These are phyloP conservation scores for Penicillium sp. DNA, from an alignment of 2,329 filamentous ascomycete genomes.

Conservation along the genomic window DNA sequence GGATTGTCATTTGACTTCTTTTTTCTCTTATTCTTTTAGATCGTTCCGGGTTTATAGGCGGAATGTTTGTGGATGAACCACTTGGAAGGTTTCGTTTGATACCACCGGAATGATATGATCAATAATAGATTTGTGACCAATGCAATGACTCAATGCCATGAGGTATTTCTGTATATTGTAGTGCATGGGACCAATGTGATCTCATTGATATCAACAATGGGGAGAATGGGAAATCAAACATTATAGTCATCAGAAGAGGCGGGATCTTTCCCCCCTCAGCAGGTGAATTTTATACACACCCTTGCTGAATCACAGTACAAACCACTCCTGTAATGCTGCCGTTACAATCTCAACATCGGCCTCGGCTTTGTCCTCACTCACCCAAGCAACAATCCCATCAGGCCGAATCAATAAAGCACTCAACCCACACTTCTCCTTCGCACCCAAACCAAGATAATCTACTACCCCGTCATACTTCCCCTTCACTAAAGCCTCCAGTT, in stretches of 20 bases:
- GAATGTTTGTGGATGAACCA: not conserved
- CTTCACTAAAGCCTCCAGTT: not conserved
- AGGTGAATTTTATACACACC: too few relatives aligned
- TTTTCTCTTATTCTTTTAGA: slow-evolving; percentile 4
- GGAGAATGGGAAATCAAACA: too few relatives aligned
- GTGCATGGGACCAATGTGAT: too few relatives aligned
- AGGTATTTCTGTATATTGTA: not conserved
- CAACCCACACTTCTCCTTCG: slow-evolving; percentile 22
- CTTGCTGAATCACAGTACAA: not conserved
- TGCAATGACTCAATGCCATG: slow-evolving; percentile 8
- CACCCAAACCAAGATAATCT: not conserved
- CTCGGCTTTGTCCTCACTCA: slow-evolving; percentile 2
- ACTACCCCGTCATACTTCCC: not conserved
- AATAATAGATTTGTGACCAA: slow-evolving; percentile 19
- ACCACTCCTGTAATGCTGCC: not conserved
- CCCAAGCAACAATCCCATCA: slow-evolving; percentile 41
- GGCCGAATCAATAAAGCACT: slow-evolving; percentile 35
- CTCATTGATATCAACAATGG: too few relatives aligned
- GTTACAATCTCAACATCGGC: not conserved
- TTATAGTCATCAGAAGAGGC: too few relatives aligned
- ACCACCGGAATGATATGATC: slow-evolving; percentile 13
- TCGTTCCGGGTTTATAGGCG: not conserved
- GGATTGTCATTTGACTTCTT: slow-evolving; percentile 4
- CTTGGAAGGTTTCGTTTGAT: slow-evolving; percentile 9
- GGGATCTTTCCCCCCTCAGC: too few relatives aligned